phyloP scores from a whole-genome alignment of 2,329 filamentous ascomycete species.

The Neurospora sp. region DNA sequence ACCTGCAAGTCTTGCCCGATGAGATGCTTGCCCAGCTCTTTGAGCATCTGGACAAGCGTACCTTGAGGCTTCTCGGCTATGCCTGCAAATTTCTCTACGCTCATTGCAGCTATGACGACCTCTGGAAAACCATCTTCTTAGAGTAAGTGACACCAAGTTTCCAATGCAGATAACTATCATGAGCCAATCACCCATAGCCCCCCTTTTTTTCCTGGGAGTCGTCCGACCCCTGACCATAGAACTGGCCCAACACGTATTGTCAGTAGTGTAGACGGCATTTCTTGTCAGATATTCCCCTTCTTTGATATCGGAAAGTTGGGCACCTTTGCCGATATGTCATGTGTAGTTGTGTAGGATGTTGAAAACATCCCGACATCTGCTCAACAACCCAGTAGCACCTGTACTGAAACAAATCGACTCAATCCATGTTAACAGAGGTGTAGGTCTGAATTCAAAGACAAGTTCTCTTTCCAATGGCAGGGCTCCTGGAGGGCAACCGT shows the following conservation, averaged over 20 bases:
- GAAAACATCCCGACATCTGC: background rate
- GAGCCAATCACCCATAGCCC: background rate
- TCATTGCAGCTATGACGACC: slow-evolving; percentile 71
- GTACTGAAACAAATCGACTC: background rate
- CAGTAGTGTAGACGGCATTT: background rate
- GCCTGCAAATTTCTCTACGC: slow-evolving; percentile 83
- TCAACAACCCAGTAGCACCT: background rate
- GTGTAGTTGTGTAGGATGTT: background rate
- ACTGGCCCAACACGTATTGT: background rate
- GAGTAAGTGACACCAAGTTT: slow-evolving; percentile 50
- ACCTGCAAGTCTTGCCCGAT: slow-evolving; percentile 62
- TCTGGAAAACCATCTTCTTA: slow-evolving; percentile 81
- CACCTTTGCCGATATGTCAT: background rate
- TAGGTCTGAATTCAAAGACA: slow-evolving; percentile 23
- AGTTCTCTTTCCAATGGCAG: slow-evolving; percentile 52
- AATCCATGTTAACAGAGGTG: slow-evolving; percentile 13
- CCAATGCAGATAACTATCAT: background rate
- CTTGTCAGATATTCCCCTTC: background rate
- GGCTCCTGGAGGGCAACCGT: slow-evolving; percentile 79
- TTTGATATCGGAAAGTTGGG: background rate
- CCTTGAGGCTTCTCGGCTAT: slow-evolving; percentile 56
- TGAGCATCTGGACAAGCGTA: slow-evolving; percentile 58
- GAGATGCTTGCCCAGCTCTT: slow-evolving; percentile 67
- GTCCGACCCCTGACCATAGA: background rate
- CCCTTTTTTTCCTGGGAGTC: background rate